Evolutionary conservation across 1,284 basidiomycete species (phyloP).

Genomic region (Papiliotrema nemorosa): DNA sequence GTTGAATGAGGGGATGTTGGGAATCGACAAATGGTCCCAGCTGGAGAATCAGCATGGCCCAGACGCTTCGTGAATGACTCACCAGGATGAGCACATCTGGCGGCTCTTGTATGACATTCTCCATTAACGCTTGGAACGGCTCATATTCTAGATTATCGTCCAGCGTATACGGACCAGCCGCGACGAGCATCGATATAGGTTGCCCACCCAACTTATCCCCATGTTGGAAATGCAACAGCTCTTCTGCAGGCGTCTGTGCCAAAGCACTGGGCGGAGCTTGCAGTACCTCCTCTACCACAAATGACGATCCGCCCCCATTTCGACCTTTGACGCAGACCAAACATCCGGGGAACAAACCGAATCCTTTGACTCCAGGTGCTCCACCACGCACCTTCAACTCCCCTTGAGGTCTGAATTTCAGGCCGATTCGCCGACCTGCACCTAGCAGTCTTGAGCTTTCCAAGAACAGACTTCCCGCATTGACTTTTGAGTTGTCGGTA

Average conservation of each 20-base stretch:
- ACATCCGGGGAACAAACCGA: slow-evolving; percentile 83
- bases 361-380: slow-evolving; percentile 60
- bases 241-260: slow-evolving; percentile 33
- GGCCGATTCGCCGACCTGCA: slow-evolving; percentile 64
- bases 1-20: slow-evolving; percentile 66
- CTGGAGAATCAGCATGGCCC: slow-evolving; percentile 49
- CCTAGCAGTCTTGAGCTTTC: slow-evolving; percentile 78
- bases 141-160: slow-evolving; percentile 73
- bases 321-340: slow-evolving; percentile 83
- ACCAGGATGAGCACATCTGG: slow-evolving; percentile 80
- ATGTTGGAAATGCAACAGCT: slow-evolving; percentile 41
- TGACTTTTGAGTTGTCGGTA: slow-evolving; percentile 61
- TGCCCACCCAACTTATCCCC: slow-evolving; percentile 44
- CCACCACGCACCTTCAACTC: slow-evolving; percentile 65
- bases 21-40: slow-evolving; percentile 85
- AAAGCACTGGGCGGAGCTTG: slow-evolving; percentile 52
- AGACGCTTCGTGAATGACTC: slow-evolving; percentile 38
- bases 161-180: slow-evolving; percentile 75
- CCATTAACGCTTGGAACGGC: slow-evolving; percentile 62
- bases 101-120: slow-evolving; percentile 58
- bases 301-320: slow-evolving; percentile 85
- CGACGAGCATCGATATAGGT: slow-evolving; percentile 64
- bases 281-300: slow-evolving; percentile 77
- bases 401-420: slow-evolving; percentile 61
- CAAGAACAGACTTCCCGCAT: slow-evolving; percentile 67